Evolutionary conservation across 1,139 yeast species (phyloP), one percentile per base, ranked within the genome.

Genomic region (Suhomyces atakaporum): DNA sequence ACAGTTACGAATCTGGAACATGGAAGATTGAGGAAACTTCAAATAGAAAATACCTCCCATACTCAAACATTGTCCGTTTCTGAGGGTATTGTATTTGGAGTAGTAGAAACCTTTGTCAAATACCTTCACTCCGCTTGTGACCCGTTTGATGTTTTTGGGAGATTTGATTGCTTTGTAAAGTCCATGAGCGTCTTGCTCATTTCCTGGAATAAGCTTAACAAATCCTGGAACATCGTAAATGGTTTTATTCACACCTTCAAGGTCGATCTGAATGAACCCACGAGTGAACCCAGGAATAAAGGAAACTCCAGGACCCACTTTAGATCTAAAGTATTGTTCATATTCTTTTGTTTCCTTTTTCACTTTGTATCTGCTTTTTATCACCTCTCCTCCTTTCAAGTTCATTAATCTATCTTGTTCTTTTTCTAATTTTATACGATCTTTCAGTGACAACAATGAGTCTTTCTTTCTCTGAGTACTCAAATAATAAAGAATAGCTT

Each of bases 31-130:
- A 0, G 76, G 74, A 7, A 63, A 52, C 15, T 55, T 49, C 15
- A 84, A 42, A 48, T 71, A 81, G 36, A 80, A 72, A 0, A 82
- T 47, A 0, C 94, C 92, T 7, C 86, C 89, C 15, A 78, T 58
- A 1, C 81, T 72, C 21, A 73, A 56, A 15, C 76, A 65, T 31
- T 70, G 69, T 1, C 73, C 74, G 6, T 71, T 72, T 31, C 62
- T 67, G 3, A 74, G 46, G 0, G 79, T 62, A 1, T 53, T 53
- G 46, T 69, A 72, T n/a, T 46, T 43, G 2, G 73, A 54, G 15
- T 56, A 49, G 44, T 69, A 68, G 3, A 53, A 54, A 3, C 74
- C 74, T 15, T 55, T 53, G 23, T 62, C 58, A 43, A 50, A 56
- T 16, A 70, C 54, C 22, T 60, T 53, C 7, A 45, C 53, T 1